These are phyloP conservation scores for Closterium sp. DNA, from an alignment of 139 green algal genomes.

Conservation along the genomic window DNA sequence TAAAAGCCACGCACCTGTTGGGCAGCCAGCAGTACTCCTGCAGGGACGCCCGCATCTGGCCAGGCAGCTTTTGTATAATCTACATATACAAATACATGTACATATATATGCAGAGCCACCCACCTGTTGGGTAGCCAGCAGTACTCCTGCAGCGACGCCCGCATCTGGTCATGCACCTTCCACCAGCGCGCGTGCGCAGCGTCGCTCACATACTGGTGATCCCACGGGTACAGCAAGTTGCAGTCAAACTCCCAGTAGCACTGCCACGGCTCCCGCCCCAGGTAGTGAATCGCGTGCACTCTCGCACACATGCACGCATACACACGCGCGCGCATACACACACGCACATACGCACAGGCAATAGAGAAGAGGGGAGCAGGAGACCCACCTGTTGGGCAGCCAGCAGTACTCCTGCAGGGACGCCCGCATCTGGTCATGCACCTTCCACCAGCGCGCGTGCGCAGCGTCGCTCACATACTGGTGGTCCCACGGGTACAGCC, in stretches of 20 bases:
- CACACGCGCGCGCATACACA: background rate
- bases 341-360: too few species aligned
- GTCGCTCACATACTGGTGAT: background rate
- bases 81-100: too few species aligned
- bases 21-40: background rate
- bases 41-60: too few species aligned
- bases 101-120: too few species aligned
- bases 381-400: background rate
- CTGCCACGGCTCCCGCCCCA: constrained; percentile 1
- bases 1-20: too few species aligned
- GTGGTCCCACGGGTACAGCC: background rate
- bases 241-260: constrained; percentile 11
- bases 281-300: constrained; percentile 1
- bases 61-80: too few species aligned
- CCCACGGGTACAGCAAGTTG: background rate
- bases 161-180: background rate
- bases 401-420: background rate
- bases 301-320: background rate
- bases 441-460: background rate
- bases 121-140: background rate
- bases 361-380: too few species aligned
- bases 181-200: background rate
- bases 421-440: background rate
- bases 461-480: background rate
- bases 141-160: background rate